Conservation (phyloP, 2,329 filamentous ascomycete genomes). For the Coleophoma cylindrospora region DNA sequence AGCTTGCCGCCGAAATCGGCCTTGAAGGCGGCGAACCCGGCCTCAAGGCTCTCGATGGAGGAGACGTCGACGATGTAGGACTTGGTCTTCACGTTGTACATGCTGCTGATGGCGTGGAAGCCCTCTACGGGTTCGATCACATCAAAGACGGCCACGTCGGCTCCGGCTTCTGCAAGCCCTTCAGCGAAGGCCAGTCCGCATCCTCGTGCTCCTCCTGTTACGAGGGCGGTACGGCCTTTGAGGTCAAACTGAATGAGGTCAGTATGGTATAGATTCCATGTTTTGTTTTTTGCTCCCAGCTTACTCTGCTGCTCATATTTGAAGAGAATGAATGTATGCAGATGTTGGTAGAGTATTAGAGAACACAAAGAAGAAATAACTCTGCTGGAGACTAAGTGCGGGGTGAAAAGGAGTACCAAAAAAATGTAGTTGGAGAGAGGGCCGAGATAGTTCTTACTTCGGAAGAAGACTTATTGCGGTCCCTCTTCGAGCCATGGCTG, state of each 20-base stretch:
- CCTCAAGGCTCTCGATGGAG: constrained; percentile 21
- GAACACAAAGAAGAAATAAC: no score
- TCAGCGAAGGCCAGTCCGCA: constrained; percentile 38
- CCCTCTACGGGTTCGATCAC: constrained; percentile 32
- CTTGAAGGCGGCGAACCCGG: constrained; percentile 26
- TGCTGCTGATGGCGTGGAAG: constrained; percentile 34
- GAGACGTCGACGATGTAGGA: constrained; percentile 36
- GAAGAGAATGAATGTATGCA: no score
- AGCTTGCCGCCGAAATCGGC: constrained; percentile 28
- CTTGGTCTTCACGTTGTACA: constrained; percentile 34
- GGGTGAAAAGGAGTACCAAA: no score
- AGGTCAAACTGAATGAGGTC: constrained; percentile 34
- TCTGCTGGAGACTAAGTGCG: no score
- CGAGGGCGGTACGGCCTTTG: constrained; percentile 37
- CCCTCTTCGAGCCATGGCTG: no score
- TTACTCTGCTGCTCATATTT: constrained; percentile 1
- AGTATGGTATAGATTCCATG: neutral
- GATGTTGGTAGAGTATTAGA: no score
- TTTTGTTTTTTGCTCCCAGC: neutral
- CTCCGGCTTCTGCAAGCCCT: constrained; percentile 39
- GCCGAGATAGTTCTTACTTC: no score
- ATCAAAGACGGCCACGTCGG: constrained; percentile 39
- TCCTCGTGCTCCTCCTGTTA: constrained; percentile 41
- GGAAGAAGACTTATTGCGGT: no score
- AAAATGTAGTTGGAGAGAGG: no score